These are phyloP conservation scores for Lodderomyces jiufengensis DNA, from an alignment of 1,139 yeast genomes.

Conservation along the genomic window DNA sequence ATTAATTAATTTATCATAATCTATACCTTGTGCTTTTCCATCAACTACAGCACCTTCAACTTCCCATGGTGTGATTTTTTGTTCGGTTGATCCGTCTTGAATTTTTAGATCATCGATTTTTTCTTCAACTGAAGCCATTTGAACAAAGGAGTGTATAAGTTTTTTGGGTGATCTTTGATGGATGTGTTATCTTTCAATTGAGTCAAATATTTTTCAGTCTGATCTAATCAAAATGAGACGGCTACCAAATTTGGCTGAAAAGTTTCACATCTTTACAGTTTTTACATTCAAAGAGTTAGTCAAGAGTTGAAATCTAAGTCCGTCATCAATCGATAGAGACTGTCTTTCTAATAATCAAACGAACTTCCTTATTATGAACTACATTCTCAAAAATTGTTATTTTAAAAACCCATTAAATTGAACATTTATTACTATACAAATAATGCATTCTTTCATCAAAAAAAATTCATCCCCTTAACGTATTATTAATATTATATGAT, in stretches of 20 bases:
- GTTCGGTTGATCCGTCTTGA: constrained; percentile 40
- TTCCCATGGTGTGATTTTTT: constrained; percentile 94
- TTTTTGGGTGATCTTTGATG: no score
- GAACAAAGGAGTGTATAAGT: neutral
- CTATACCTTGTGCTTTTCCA: constrained; percentile 84
- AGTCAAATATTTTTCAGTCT: no score
- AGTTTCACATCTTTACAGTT: no score
- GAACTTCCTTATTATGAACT: no score
- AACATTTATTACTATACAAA: constrained; percentile 4
- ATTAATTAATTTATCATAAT: constrained; percentile 79
- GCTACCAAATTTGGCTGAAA: no score
- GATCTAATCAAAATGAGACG: no score
- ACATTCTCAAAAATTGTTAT: no score
- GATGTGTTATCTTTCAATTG: no score
- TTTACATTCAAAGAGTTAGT: no score
- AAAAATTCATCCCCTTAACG: constrained; percentile 5
- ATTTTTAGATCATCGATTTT: constrained; percentile 21
- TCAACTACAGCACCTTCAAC: constrained; percentile 98
- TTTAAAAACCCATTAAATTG: constrained; percentile 8
- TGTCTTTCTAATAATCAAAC: no score
- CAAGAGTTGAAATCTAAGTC: no score
- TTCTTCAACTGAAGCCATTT: constrained; percentile 20
- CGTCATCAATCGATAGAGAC: no score
- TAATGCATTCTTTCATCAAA: constrained; percentile 5
- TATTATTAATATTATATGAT: neutral